A percentile compares a stretch with the other conserved stretches of the same genome.
phyloP scores from a whole-genome alignment of 306 rosid genomes.

The Vigna trinervia region DNA sequence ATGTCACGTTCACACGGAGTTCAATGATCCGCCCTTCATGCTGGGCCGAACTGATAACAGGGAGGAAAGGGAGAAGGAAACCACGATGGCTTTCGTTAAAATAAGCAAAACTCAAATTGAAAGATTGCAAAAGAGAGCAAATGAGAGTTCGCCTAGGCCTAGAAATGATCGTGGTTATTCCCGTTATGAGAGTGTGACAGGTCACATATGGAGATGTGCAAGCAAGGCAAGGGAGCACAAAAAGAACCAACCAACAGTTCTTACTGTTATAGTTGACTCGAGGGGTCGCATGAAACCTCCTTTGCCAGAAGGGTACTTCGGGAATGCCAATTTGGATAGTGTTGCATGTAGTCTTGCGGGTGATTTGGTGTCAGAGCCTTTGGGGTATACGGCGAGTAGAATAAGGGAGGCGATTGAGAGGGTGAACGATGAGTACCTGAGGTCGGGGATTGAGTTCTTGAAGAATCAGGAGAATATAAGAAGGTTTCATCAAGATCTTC shows the following conservation, averaged over 20 bases:
- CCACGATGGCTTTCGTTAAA: conserved; percentile 41
- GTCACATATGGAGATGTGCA: conserved; percentile 69
- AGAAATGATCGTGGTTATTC: conserved; percentile 38
- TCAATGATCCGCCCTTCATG: conserved; percentile 39
- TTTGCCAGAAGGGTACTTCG: conserved; percentile 61
- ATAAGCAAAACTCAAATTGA: conserved; percentile 55
- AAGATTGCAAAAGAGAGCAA: conserved; percentile 48
- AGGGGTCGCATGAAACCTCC: conserved; percentile 55
- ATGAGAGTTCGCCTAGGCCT: conserved; percentile 31
- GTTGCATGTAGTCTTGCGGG: conserved; percentile 53
- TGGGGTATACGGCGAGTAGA: conserved; percentile 60
- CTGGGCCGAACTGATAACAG: background rate
- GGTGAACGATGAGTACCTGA: conserved; percentile 53
- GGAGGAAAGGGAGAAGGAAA: conserved; percentile 57
- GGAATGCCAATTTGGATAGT: conserved; percentile 58
- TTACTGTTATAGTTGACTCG: conserved; percentile 52
- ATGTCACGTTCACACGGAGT: conserved; percentile 21
- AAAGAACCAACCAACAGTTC: conserved; percentile 47
- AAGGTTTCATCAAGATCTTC: conserved; percentile 54
- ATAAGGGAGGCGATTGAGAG: conserved; percentile 63
- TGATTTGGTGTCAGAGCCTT: conserved; percentile 56
- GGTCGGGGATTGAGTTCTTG: conserved; percentile 52
- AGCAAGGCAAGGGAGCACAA: conserved; percentile 56
- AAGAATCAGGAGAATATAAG: conserved; percentile 55
- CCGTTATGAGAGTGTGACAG: conserved; percentile 53